These are phyloP conservation scores for Claviceps arundinis DNA, from an alignment of 2,329 filamentous ascomycete species.

Conservation along the genomic window DNA sequence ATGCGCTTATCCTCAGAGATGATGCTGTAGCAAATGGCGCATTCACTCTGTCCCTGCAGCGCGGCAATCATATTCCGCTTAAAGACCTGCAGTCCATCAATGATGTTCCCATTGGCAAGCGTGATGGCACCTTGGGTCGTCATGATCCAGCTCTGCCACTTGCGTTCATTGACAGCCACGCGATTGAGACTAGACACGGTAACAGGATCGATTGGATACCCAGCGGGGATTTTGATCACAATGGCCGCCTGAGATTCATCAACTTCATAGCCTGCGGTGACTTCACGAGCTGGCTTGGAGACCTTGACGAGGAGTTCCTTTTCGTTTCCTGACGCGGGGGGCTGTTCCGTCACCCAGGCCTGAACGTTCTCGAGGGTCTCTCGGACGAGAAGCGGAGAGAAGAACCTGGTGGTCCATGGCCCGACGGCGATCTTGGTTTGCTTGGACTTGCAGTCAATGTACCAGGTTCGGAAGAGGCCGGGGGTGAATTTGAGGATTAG, in stretches of 20 bases:
- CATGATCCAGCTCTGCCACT: constrained; percentile 85
- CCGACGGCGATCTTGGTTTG: constrained; percentile 72
- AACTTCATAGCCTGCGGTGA: constrained; percentile 73
- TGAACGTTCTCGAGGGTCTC: constrained; percentile 54
- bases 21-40: constrained; percentile 93
- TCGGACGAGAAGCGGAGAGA: constrained; percentile 57
- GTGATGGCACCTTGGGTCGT: constrained; percentile 86
- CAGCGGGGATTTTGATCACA: constrained; percentile 63
- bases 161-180: constrained; percentile 77
- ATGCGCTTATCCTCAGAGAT: constrained; percentile 79
- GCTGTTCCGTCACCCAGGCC: constrained; percentile 48
- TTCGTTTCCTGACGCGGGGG: constrained; percentile 34
- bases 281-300: constrained; percentile 56
- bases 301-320: constrained; percentile 55
- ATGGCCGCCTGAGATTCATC: constrained; percentile 80
- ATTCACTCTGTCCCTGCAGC: constrained; percentile 86
- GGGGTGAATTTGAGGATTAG: constrained; percentile 64
- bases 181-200: constrained; percentile 65
- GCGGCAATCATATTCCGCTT: constrained; percentile 76
- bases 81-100: constrained; percentile 77
- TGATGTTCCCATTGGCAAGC: constrained; percentile 78
- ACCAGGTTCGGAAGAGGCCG: constrained; percentile 72
- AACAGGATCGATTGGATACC: constrained; percentile 72
- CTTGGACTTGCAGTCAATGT: constrained; percentile 64
- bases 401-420: constrained; percentile 72